phyloP scores from a whole-genome alignment of 2,329 filamentous ascomycete genomes.

The Aspergillus eucalypticola region DNA sequence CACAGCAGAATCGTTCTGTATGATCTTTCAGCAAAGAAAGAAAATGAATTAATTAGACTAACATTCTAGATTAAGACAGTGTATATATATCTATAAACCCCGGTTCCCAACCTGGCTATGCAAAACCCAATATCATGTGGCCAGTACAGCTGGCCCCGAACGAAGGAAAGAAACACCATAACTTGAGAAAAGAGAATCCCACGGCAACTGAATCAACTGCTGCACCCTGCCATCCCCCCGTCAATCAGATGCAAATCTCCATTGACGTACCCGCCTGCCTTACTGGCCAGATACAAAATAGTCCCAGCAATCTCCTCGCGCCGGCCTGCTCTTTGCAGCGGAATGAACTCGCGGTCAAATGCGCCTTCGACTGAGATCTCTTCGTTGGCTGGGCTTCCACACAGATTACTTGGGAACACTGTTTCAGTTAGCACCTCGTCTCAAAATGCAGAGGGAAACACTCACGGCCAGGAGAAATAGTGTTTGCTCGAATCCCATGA shows the following conservation, averaged over 20 bases:
- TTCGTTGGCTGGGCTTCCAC: not conserved
- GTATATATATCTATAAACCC: not conserved
- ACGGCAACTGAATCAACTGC: not conserved
- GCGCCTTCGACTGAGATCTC: constrained; percentile 12
- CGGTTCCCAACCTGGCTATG: not conserved
- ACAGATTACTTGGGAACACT: not conserved
- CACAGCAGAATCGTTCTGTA: no score
- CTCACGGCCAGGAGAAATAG: constrained; percentile 26
- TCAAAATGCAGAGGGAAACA: not conserved
- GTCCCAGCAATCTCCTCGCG: constrained; percentile 52
- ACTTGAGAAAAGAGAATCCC: not conserved
- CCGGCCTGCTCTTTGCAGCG: constrained; percentile 38
- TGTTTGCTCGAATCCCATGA: constrained; percentile 24
- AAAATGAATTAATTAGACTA: not conserved
- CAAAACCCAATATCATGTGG: not conserved
- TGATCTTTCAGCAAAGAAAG: no score
- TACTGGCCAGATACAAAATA: constrained; percentile 53
- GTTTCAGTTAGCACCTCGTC: not conserved
- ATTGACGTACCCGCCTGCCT: constrained; percentile 56
- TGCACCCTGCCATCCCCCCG: constrained; percentile 32
- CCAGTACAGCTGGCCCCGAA: not conserved
- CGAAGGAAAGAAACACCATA: not conserved
- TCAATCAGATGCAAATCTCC: constrained; percentile 54
- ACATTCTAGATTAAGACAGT: not conserved
- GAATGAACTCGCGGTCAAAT: constrained; percentile 11